Conservation (phyloP, 345 rosid species). For the Lumnitzera racemosa region DNA sequence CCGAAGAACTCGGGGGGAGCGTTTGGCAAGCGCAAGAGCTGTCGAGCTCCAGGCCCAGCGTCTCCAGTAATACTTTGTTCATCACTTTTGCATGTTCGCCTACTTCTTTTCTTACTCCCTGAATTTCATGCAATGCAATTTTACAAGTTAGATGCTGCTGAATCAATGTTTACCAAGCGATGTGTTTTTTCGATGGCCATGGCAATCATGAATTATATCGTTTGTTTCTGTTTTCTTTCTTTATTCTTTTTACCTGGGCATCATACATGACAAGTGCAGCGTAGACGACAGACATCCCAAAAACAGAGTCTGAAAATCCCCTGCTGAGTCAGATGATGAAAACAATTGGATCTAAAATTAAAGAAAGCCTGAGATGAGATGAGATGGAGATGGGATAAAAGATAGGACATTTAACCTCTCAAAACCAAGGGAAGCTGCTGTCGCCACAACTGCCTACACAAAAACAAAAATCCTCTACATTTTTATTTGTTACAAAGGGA, state of each 20-base stretch:
- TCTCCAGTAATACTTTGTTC: constrained; percentile 31
- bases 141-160: too few relatives aligned
- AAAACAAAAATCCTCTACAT: constrained; percentile 3
- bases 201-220: too few relatives aligned
- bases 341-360: neutral
- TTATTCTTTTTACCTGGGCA: constrained; percentile 46
- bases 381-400: neutral
- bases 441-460: constrained; percentile 66
- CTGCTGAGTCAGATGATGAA: constrained; percentile 19
- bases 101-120: constrained; percentile 97
- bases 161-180: neutral
- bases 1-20: neutral
- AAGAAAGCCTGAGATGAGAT: too few relatives aligned
- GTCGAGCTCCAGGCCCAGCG: constrained; percentile 10
- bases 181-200: neutral
- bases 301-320: constrained; percentile 80
- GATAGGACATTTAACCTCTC: constrained; percentile 44
- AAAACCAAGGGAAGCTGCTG: constrained; percentile 77
- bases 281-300: constrained; percentile 68
- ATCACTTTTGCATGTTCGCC: constrained; percentile 69
- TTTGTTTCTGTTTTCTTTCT: too few relatives aligned
- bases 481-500: too few relatives aligned
- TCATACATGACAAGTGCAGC: constrained; percentile 91
- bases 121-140: constrained; percentile 3
- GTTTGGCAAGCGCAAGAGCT: constrained; percentile 15